Evolutionary conservation across 495 filamentous ascomycete genomes (phyloP), one percentile per base, ranked within the genome.

Genomic region (Aspergillus conjunctus): DNA sequence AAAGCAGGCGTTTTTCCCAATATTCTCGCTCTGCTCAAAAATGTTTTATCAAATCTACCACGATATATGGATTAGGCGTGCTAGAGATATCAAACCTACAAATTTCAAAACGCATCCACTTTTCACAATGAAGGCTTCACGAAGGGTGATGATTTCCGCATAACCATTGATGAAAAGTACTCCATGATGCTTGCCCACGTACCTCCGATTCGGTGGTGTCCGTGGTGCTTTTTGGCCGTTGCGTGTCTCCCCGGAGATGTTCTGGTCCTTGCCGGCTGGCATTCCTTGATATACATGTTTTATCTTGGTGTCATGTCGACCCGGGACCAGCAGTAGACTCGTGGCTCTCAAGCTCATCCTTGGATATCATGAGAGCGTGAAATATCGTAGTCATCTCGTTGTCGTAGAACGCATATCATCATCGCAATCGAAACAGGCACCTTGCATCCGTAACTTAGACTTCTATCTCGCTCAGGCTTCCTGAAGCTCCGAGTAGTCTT

Each of bases 121-220:
- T 77, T 79, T 77, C 72, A 71, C 77, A 75, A 79, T 79, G 75
- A 74, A 75, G 77, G 77, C 75, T 77, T 71, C 77, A 78, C 77
- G 51, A 68, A 68, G 64, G 73, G 76, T 79, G 76, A 73, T 75
- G 72, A 71, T 73, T 66, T 72, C 76, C 76, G 76, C 74, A 75
- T 79, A 79, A 79, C 72, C 73, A 79, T 79, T 79, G 76, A 65
- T 77, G 73, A 76, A 79, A 48, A 71, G 72, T 67, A 51, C 21
- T 43, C 26, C 32, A 66, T 62, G 67, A 66, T 69, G 67, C 60
- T 54, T 34, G 14, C 15, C 37, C 45, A 51, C 51, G 51, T 49
- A 21, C 48, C 34, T 32, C 51, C n/a, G 20, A 15, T 18, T 39
- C 5, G 30, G 46, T 49, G 56, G n/a, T 45, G 44, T 48, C 5